Evolutionary conservation across 768 basidiomycete genomes (phyloP), one percentile per base, ranked within the genome.

Genomic region (Amanita molliuscula): DNA sequence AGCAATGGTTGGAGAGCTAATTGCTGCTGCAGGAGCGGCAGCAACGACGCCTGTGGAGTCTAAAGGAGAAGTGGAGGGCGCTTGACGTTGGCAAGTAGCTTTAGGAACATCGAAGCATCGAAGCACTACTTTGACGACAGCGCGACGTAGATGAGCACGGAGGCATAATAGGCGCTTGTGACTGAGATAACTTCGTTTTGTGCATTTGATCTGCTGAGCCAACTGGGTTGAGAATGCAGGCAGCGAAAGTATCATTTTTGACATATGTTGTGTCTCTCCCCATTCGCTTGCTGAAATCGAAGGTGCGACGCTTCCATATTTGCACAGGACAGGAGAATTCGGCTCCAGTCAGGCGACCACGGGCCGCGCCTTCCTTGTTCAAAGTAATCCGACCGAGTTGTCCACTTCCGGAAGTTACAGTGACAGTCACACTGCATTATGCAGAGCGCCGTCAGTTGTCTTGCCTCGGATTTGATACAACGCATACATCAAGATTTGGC

Each of bases 381-480:
- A 8, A 16, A 23, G 40, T 21, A 1, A 6, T 13, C 15, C n/a
- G n/a, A 2, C 23, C 13, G 6, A 15, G 23, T 15, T 25, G 23
- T 15, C 41, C 23, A n/a, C 10, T 23, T 43, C 6, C 16, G 36
- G 16, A 15, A 11, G 40, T 16, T 41, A n/a, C n/a, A 38, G 21
- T 23, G 21, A 42, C 23, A 2, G 41, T 26, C 10, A 23, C 21
- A 25, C 21, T 8, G 29, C 11, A 13, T 13, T 35, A 66, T 68
- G 7, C 77, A 82, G 8, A 57, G 82, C 28, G 70, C 73, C 0
- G 79, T 31, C 11, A 5, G 13, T 11, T 31, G 29, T 31, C 29
- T 31, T 31, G 4, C 31, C 31, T 31, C 31, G 31, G 31, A 13
- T 3, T 31, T 13, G 2, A 13, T 31, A 31, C 31, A 31, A 31